These are phyloP conservation scores for Tilletia setariae DNA, from an alignment of 1,284 basidiomycete species.

Conservation along the genomic window DNA sequence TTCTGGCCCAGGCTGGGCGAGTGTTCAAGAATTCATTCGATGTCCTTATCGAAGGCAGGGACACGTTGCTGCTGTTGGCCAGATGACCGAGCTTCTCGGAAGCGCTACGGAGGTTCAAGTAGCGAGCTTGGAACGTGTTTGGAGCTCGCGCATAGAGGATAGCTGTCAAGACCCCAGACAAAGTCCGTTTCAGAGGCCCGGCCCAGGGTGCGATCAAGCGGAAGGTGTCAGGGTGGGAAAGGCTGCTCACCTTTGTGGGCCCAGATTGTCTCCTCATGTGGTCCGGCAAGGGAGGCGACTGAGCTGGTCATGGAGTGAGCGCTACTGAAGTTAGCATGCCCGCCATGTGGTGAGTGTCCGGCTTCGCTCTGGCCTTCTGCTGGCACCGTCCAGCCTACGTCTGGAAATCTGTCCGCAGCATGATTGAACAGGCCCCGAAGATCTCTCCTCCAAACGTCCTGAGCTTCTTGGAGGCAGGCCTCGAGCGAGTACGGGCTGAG, in stretches of 20 bases:
- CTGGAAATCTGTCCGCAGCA: slow-evolving; percentile 41
- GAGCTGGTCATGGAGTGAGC: slow-evolving; percentile 36
- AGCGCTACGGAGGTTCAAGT: slow-evolving; percentile 68
- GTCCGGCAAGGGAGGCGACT: slow-evolving; percentile 55
- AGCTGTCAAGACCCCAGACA: slow-evolving; percentile 59
- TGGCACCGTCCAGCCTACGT: slow-evolving; percentile 34
- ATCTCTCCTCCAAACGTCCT: slow-evolving; percentile 34
- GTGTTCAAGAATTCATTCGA: slow-evolving; percentile 12
- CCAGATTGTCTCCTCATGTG: slow-evolving; percentile 61
- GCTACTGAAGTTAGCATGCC: background rate
- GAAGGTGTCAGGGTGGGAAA: background rate
- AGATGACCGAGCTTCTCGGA: slow-evolving; percentile 38
- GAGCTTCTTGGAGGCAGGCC: slow-evolving; percentile 23
- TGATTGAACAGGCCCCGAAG: slow-evolving; percentile 30
- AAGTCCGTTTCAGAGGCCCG: background rate
- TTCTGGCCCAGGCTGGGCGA: background rate
- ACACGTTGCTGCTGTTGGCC: slow-evolving; percentile 33
- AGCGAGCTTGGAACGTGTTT: slow-evolving; percentile 43
- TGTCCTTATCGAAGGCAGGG: slow-evolving; percentile 28
- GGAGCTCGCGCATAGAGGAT: slow-evolving; percentile 85
- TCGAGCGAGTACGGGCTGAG: slow-evolving; percentile 22
- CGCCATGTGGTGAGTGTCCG: background rate
- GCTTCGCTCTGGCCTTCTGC: background rate
- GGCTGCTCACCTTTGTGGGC: slow-evolving; percentile 75
- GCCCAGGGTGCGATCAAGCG: background rate